Percentiles rank a stretch among this genome's conserved stretches.
Conservation (phyloP, 1,139 yeast species). For the Pichia sp. region DNA sequence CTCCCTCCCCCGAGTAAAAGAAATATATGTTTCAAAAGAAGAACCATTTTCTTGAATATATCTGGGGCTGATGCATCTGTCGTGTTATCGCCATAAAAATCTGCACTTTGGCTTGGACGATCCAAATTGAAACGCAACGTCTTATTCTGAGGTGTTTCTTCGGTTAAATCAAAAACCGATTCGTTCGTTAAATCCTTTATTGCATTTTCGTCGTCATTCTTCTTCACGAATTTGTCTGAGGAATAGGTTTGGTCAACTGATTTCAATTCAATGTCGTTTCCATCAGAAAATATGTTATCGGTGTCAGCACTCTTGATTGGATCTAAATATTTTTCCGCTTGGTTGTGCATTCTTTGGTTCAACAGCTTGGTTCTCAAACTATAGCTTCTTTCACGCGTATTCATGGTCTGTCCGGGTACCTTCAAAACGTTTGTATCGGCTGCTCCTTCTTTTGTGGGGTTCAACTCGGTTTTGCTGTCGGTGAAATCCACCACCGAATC, state of each 20-base stretch:
- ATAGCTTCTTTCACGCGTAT: constrained; percentile 57
- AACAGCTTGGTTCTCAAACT: constrained; percentile 69
- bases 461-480: too few species aligned
- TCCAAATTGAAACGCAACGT: too few species aligned
- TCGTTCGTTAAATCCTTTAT: constrained; percentile 14
- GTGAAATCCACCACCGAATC: too few species aligned
- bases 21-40: constrained; percentile 6
- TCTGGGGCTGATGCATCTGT: constrained; percentile 1
- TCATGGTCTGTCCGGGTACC: constrained; percentile 12
- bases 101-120: background rate
- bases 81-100: background rate
- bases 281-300: background rate
- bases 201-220: constrained; percentile 10
- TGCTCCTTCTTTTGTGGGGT: too few species aligned
- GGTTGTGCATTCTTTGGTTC: constrained; percentile 32
- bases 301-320: background rate
- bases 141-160: too few species aligned
- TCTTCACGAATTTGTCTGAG: constrained; percentile 18
- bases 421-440: background rate
- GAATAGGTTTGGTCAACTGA: constrained; percentile 21
- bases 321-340: constrained; percentile 14
- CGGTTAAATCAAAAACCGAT: constrained; percentile 21
- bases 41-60: too few species aligned
- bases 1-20: constrained; percentile 36
- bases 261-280: constrained; percentile 25